Evolutionary conservation across 805 yeast species (phyloP).

Genomic region (Candida vaughaniae): DNA sequence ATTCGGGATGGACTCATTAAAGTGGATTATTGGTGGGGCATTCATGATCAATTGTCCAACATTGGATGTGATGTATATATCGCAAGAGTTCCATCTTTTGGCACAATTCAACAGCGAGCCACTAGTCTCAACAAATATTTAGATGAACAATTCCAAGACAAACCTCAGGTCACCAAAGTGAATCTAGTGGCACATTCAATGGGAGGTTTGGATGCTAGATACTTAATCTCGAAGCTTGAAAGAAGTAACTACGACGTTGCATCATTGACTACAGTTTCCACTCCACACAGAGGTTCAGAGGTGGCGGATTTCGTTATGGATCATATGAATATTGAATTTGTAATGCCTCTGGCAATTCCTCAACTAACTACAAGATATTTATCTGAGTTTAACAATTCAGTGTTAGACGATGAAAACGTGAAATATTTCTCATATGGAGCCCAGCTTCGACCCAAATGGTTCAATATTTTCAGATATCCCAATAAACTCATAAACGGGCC

Average conservation of each 20-base stretch:
- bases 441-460: conserved; percentile 58
- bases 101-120: conserved; percentile 71
- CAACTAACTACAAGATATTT: conserved; percentile 64
- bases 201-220: conserved; percentile 91
- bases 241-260: conserved; percentile 55
- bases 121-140: conserved; percentile 52
- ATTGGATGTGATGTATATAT: conserved; percentile 69
- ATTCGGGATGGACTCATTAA: conserved; percentile 30
- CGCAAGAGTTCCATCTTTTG: conserved; percentile 82
- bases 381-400: conserved; percentile 50
- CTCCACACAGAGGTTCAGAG: conserved; percentile 87
- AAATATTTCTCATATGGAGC: conserved; percentile 86
- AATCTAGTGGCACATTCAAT: conserved; percentile 87
- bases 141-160: conserved; percentile 18
- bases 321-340: conserved; percentile 15
- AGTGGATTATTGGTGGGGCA: conserved; percentile 82
- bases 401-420: conserved; percentile 59
- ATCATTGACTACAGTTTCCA: conserved; percentile 79
- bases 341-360: conserved; percentile 43
- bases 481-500: conserved; percentile 65
- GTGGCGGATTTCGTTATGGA: conserved; percentile 69
- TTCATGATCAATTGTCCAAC: conserved; percentile 55
- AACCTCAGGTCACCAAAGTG: conserved; percentile 42
- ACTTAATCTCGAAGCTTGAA: conserved; percentile 55
- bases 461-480: conserved; percentile 58